phyloP scores from a whole-genome alignment of 306 rosid species.

The Betula pendula region DNA sequence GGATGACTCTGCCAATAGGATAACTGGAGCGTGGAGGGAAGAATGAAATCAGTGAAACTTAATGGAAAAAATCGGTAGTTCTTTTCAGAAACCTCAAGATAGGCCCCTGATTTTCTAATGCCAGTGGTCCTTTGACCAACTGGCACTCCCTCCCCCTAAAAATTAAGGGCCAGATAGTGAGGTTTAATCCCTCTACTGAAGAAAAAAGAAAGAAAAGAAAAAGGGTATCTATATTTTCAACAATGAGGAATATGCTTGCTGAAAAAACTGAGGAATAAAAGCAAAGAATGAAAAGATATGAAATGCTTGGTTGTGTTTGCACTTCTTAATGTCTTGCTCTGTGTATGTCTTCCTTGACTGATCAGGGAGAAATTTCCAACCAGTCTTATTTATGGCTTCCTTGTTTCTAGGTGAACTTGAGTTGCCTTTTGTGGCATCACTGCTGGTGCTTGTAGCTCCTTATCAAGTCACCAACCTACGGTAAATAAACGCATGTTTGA shows the following conservation, averaged over 20 bases:
- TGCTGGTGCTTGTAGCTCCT: conserved; percentile 80
- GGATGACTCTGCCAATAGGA: neutral
- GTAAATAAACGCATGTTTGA: conserved; percentile 32
- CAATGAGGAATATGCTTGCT: neutral
- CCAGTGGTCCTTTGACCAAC: neutral
- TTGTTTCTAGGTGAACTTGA: conserved; percentile 74
- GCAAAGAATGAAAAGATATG: conserved; percentile 3
- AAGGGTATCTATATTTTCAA: conserved; percentile 1
- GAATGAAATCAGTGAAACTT: no score
- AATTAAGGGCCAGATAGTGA: neutral
- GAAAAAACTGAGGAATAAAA: neutral
- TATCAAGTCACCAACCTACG: conserved; percentile 55
- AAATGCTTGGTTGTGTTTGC: conserved; percentile 12
- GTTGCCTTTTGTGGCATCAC: conserved; percentile 74
- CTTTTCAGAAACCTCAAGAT: neutral
- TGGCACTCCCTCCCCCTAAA: neutral
- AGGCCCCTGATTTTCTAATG: neutral
- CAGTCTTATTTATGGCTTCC: conserved; percentile 12
- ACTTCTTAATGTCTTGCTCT: conserved; percentile 20
- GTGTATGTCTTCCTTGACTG: conserved; percentile 9
- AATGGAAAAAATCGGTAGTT: no score
- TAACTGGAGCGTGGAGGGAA: neutral
- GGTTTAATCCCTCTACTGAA: neutral
- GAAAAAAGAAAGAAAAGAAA: neutral
- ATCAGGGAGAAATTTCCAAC: neutral